Evolutionary conservation across 1,139 yeast species (phyloP).

Genomic region (Debaryomyces psychrophilus): DNA sequence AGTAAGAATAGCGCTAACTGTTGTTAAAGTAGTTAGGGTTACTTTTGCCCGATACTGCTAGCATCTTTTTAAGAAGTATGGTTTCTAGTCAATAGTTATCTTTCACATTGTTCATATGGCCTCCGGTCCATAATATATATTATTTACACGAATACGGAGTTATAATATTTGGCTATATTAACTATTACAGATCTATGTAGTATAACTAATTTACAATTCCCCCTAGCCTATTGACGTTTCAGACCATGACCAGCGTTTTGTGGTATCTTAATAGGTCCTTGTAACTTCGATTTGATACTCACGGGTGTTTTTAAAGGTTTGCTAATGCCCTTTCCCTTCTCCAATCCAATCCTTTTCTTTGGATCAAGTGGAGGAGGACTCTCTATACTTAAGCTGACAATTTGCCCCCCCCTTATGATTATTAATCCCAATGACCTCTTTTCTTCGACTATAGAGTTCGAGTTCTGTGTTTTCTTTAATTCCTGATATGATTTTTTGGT

Average conservation of each 20-base stretch:
- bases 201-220: constrained; percentile 9
- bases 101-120: constrained; percentile 4
- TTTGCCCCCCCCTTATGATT: constrained; percentile 85
- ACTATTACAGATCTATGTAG: constrained; percentile 1
- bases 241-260: constrained; percentile 9
- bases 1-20: constrained; percentile 65
- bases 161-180: neutral
- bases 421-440: constrained; percentile 79
- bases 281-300: constrained; percentile 20
- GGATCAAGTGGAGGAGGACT: constrained; percentile 67
- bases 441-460: constrained; percentile 46
- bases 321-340: constrained; percentile 49
- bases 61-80: neutral
- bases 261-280: constrained; percentile 15
- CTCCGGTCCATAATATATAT: constrained; percentile 4
- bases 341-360: constrained; percentile 43
- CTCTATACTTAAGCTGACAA: constrained; percentile 82
- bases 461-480: constrained; percentile 33
- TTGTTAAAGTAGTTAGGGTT: constrained; percentile 44
- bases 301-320: constrained; percentile 42
- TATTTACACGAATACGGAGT: neutral
- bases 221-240: constrained; percentile 9
- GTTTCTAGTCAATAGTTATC: neutral
- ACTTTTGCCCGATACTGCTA: neutral
- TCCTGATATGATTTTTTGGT: constrained; percentile 60